Evolutionary conservation across 2,329 filamentous ascomycete species (phyloP), one percentile per base, ranked within the genome.

Genomic region (Sarocladiaceae sp.): DNA sequence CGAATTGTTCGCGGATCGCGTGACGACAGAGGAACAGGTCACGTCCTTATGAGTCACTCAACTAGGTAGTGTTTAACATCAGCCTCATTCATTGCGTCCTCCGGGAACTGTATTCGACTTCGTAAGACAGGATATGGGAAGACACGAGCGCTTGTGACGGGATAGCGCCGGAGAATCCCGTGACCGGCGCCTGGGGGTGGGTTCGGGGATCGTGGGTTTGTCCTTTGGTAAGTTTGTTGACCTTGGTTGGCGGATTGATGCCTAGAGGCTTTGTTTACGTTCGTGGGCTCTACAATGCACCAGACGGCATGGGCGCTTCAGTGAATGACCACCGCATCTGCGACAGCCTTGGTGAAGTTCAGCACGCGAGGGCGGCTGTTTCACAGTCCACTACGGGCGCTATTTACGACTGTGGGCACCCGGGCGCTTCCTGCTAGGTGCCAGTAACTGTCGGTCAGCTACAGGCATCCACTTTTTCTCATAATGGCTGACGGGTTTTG

Each of bases 161-260:
- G 44, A 48, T 52, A 4, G 71, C 66, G 4, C 73, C 73, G 1
- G 70, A 66, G 2, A 65, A 78, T 2, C 80, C 79, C 1, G 79
- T 73, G 60, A 88, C 84, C 10, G 65, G 28, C 40, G 40, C 23
- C 11, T 22, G 5, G 40, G 40, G 23, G 44, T 48, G 44, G 44
- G 22, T 35, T 48, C 44, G n/a, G n/a, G n/a, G n/a, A n/a, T n/a
- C n/a, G 36, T 20, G 12, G 36, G 36, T 20, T 36, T 50, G 50
- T 53, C 50, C 26, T 35, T 52, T 53, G 52, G 50, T 52, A 52
- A 52, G 29, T 53, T 54, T 52, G 48, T 39, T 33, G 51, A 35
- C 46, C 46, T 29, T 50, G 36, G 35, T 31, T 39, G 36, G 39
- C 23, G 35, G n/a, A 11, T 22, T 25, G 37, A 18, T 42, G 18